A percentile compares a stretch with the other conserved stretches of the same genome.
phyloP scores from a whole-genome alignment of 2,329 filamentous ascomycete genomes.

The Orbilia ellipsospora region DNA sequence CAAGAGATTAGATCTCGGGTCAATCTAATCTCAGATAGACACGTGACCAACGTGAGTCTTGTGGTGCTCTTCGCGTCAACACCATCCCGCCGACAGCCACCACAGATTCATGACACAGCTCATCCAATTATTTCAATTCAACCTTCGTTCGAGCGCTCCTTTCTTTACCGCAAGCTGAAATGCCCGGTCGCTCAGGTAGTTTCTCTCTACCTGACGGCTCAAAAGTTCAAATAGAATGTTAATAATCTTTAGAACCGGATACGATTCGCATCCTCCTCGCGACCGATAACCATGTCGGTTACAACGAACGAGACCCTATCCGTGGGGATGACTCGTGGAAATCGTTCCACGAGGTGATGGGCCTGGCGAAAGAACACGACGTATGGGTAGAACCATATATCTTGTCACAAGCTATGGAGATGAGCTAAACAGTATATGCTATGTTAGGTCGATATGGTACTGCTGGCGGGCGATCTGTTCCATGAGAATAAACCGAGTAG shows the following conservation, averaged over 20 bases:
- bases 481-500: slow-evolving; percentile 98
- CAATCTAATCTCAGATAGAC: slow-evolving; percentile 28
- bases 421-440: too few species aligned
- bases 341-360: slow-evolving; percentile 95
- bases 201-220: not conserved
- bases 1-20: slow-evolving; percentile 36
- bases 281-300: slow-evolving; percentile 98
- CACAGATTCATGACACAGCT: too few species aligned
- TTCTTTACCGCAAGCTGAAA: slow-evolving; percentile 1
- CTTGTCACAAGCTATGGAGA: too few species aligned
- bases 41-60: slow-evolving; percentile 40
- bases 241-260: slow-evolving; percentile 67
- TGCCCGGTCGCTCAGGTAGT: slow-evolving; percentile 46
- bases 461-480: slow-evolving; percentile 93
- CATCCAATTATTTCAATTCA: not conserved
- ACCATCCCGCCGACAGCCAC: slow-evolving; percentile 6
- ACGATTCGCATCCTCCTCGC: slow-evolving; percentile 94
- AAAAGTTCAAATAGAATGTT: not conserved
- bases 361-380: slow-evolving; percentile 83
- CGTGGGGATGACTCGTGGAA: slow-evolving; percentile 98
- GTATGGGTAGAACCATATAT: slow-evolving; percentile 63
- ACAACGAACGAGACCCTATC: slow-evolving; percentile 89
- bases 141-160: not conserved
- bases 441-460: slow-evolving; percentile 86
- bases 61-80: slow-evolving; percentile 36